Evolutionary conservation across 2,329 filamentous ascomycete genomes (phyloP).

Genomic region (Colletotrichum paranaense): DNA sequence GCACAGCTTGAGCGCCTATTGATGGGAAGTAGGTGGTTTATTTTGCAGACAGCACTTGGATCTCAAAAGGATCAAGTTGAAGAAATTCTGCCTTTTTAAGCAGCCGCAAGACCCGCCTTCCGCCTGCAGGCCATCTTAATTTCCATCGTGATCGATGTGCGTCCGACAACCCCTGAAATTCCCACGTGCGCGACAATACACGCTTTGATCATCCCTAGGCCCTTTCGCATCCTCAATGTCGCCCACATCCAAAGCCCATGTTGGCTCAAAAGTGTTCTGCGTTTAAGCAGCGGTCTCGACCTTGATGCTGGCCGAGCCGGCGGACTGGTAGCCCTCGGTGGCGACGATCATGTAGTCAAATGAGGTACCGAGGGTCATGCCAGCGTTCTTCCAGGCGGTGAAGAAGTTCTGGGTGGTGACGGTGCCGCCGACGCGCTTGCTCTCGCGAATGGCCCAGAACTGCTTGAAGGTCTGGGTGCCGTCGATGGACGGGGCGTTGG

Average conservation of each 20-base stretch:
- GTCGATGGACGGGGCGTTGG: slow-evolving; percentile 59
- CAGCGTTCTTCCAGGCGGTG: slow-evolving; percentile 61
- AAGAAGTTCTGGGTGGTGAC: slow-evolving; percentile 64
- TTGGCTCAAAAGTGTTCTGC: neutral
- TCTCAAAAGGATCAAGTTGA: neutral
- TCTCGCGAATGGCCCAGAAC: slow-evolving; percentile 63
- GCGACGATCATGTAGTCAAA: slow-evolving; percentile 65
- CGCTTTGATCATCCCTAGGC: neutral
- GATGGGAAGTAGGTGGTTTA: neutral
- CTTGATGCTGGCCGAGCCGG: slow-evolving; percentile 59
- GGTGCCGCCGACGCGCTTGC: slow-evolving; percentile 61
- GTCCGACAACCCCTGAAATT: neutral
- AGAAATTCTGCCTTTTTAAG: neutral
- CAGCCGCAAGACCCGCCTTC: neutral
- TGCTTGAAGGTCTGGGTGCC: slow-evolving; percentile 63
- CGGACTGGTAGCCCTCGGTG: slow-evolving; percentile 64
- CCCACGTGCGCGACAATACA: neutral
- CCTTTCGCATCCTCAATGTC: too few species aligned
- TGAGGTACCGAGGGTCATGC: slow-evolving; percentile 58
- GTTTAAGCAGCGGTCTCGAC: slow-evolving; percentile 44
- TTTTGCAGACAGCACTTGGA: neutral
- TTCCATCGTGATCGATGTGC: neutral
- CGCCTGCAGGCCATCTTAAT: neutral
- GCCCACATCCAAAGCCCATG: neutral
- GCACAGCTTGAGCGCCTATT: neutral